These are phyloP conservation scores for Aspergillus candidus DNA, from an alignment of 2,329 filamentous ascomycete species.

Conservation along the genomic window DNA sequence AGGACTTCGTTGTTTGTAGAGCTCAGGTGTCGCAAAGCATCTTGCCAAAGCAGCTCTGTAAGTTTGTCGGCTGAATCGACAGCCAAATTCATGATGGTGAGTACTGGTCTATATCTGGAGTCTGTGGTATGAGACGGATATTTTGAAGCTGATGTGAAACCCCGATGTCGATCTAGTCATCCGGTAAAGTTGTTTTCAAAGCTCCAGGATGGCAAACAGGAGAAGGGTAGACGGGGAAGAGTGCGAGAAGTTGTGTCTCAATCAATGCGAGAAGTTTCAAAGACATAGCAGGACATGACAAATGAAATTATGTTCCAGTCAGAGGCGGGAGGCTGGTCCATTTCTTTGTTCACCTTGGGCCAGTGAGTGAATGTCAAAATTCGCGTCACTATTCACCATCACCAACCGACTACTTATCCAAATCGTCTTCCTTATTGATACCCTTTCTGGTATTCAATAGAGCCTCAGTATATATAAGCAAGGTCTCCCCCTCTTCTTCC, in stretches of 20 bases:
- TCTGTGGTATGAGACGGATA: not conserved
- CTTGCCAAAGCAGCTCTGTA: slow-evolving; percentile 25
- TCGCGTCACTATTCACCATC: not conserved
- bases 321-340: slow-evolving; percentile 9
- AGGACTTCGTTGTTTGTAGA: slow-evolving; percentile 28
- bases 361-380: slow-evolving; percentile 4
- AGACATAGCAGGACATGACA: slow-evolving; percentile 7
- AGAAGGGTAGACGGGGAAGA: slow-evolving; percentile 4
- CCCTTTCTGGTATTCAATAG: too few relatives aligned
- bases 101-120: slow-evolving; percentile 10
- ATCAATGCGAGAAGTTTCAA: slow-evolving; percentile 5
- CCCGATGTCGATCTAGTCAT: not conserved
- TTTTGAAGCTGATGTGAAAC: slow-evolving; percentile 1
- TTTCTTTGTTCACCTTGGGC: slow-evolving; percentile 14
- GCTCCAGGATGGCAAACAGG: not conserved
- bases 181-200: too few relatives aligned
- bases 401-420: too few relatives aligned
- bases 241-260: slow-evolving; percentile 5
- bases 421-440: too few relatives aligned
- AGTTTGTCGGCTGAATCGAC: slow-evolving; percentile 13
- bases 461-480: too few relatives aligned
- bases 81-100: slow-evolving; percentile 9
- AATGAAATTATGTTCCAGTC: slow-evolving; percentile 9
- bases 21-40: slow-evolving; percentile 24
- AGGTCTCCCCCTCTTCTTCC: not conserved